Evolutionary conservation across 179 eudicot genomes (phyloP).

Genomic region (Spergularia azorica): DNA sequence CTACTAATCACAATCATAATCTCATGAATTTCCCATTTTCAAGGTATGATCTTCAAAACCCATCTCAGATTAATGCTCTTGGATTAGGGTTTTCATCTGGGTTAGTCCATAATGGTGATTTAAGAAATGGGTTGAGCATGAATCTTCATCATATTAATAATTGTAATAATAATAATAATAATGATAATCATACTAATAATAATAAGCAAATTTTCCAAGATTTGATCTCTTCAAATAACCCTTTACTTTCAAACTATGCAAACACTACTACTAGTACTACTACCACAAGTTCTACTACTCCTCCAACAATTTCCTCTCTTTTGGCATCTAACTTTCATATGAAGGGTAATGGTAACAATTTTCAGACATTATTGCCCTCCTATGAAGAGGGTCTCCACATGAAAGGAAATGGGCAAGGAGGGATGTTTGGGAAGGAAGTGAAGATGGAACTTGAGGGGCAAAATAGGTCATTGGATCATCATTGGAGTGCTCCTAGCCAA

Average conservation of each 20-base stretch:
- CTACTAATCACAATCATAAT: slow-evolving; percentile 22
- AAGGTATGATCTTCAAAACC: slow-evolving; percentile 42
- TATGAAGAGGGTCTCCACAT: slow-evolving; percentile 31
- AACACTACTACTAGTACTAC: slow-evolving; percentile 7
- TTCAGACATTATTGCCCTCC: slow-evolving; percentile 39
- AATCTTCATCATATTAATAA: slow-evolving; percentile 12
- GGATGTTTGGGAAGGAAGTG: slow-evolving; percentile 32
- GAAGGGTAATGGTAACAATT: slow-evolving; percentile 31
- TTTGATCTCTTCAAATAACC: slow-evolving; percentile 34
- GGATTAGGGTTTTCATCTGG: slow-evolving; percentile 64
- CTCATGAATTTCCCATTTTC: slow-evolving; percentile 39
- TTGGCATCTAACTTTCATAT: slow-evolving; percentile 45
- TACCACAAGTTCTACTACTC: neutral
- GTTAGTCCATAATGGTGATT: slow-evolving; percentile 22
- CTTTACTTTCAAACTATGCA: slow-evolving; percentile 30
- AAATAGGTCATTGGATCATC: slow-evolving; percentile 32
- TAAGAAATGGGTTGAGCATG: slow-evolving; percentile 14
- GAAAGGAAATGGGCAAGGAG: slow-evolving; percentile 29
- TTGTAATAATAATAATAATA: slow-evolving; percentile 20
- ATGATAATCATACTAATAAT: neutral
- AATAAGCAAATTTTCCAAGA: slow-evolving; percentile 36
- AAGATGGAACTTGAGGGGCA: slow-evolving; percentile 41
- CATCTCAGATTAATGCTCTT: slow-evolving; percentile 39
- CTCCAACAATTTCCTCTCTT: slow-evolving; percentile 45
- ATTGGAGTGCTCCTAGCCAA: slow-evolving; percentile 29